Conservation (phyloP, 139 green algal genomes). For the Edaphochlamys debaryana region DNA sequence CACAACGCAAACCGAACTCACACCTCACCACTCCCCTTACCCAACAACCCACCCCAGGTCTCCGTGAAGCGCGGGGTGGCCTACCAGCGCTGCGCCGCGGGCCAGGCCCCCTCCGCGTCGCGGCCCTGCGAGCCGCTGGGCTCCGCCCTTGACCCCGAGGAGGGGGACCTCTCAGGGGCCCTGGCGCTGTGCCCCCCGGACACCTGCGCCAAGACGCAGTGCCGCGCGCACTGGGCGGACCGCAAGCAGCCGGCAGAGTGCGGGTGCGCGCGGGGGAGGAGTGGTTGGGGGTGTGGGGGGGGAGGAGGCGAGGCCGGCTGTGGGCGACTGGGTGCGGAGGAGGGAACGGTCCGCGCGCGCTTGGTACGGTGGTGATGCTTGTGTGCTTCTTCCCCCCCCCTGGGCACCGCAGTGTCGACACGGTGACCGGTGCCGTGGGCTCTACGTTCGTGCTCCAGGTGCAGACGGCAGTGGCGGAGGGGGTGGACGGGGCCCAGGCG, state of each 20-base stretch:
- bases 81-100: not conserved
- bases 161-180: not conserved
- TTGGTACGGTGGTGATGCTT: no score
- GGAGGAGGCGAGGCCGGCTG: no score
- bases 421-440: not conserved
- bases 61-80: not conserved
- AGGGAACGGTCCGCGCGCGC: no score
- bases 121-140: slow-evolving; percentile 8
- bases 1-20: no score
- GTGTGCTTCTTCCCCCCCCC: no score
- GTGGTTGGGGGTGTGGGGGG: no score
- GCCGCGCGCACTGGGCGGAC: slow-evolving; percentile 4
- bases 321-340: no score
- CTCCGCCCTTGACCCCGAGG: not conserved
- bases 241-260: slow-evolving; percentile 23
- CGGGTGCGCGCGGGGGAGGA: no score
- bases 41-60: no score
- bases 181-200: not conserved
- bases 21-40: no score
- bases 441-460: not conserved
- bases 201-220: slow-evolving; percentile 14
- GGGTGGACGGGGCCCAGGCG: no score
- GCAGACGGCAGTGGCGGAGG: not conserved
- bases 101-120: not conserved
- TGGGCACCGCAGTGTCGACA: slow-evolving; percentile 12